These are phyloP conservation scores for Cyathus striatus DNA, from an alignment of 768 basidiomycete species.

Conservation along the genomic window DNA sequence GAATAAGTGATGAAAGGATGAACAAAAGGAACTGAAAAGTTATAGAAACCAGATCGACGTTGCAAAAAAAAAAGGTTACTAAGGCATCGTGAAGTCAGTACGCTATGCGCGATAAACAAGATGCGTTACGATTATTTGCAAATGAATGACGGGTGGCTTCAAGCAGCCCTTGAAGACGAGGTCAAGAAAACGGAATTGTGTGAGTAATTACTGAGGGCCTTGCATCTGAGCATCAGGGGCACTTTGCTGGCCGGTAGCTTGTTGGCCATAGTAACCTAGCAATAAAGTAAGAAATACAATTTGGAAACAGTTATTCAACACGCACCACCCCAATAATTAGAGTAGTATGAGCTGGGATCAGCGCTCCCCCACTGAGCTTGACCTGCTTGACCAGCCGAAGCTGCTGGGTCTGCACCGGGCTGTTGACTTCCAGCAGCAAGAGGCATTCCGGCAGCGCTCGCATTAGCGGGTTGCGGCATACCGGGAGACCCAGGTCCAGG, in stretches of 20 bases:
- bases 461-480: constrained; percentile 52
- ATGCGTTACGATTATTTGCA: too few relatives aligned
- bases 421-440: constrained; percentile 52
- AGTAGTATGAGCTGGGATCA: constrained; percentile 75
- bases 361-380: constrained; percentile 76
- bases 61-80: too few relatives aligned
- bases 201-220: constrained; percentile 24
- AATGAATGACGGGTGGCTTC: constrained; percentile 21
- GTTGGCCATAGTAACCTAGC: constrained; percentile 80
- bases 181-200: constrained; percentile 14
- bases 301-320: constrained; percentile 6
- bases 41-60: too few relatives aligned
- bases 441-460: constrained; percentile 49
- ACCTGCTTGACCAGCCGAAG: constrained; percentile 48
- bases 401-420: constrained; percentile 49
- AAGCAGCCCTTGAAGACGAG: constrained; percentile 7
- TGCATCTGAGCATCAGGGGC: constrained; percentile 52
- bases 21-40: constrained; percentile 14
- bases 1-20: constrained; percentile 14
- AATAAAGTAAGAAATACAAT: constrained; percentile 8
- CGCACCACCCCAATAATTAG: constrained; percentile 82
- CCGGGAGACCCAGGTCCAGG: constrained; percentile 48
- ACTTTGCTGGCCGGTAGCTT: constrained; percentile 56
- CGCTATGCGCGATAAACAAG: constrained; percentile 11
- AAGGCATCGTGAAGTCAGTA: constrained; percentile 11